A percentile compares a stretch with the other conserved stretches of the same genome.
Conservation (phyloP, 345 rosid species). For the Lumnitzera racemosa region DNA sequence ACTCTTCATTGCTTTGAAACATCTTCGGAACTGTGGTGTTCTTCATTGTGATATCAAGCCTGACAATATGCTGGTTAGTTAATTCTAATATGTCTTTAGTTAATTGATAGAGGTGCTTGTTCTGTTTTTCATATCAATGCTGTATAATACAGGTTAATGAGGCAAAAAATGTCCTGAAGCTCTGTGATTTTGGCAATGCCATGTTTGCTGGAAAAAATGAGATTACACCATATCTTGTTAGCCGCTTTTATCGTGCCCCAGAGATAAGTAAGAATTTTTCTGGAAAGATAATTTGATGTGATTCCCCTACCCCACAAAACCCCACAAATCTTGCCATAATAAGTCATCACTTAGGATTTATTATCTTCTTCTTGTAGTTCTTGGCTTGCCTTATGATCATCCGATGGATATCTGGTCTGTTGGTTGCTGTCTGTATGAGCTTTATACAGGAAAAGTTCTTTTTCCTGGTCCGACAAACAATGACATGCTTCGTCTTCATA, state of each 20-base stretch:
- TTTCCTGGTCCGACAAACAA: slow-evolving; percentile 92
- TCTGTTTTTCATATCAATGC: not conserved
- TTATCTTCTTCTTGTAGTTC: slow-evolving; percentile 55
- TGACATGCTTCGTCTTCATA: slow-evolving; percentile 98
- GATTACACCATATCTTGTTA: slow-evolving; percentile 95
- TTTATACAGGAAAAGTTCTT: slow-evolving; percentile 93
- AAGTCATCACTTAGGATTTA: slow-evolving; percentile 6
- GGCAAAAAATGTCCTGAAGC: slow-evolving; percentile 94
- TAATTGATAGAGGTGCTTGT: not conserved
- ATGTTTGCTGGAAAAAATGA: slow-evolving; percentile 99
- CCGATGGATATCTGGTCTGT: slow-evolving; percentile 99
- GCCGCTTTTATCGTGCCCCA: slow-evolving; percentile 99
- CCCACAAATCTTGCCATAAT: not conserved
- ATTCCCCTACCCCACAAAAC: not conserved
- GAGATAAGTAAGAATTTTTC: slow-evolving; percentile 75
- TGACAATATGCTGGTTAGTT: slow-evolving; percentile 94
- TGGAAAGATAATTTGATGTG: not conserved
- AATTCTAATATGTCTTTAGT: slow-evolving; percentile 3
- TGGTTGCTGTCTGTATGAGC: slow-evolving; percentile 97
- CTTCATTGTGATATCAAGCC: slow-evolving; percentile 99
- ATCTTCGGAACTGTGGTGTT: slow-evolving; percentile 88
- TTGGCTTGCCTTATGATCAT: slow-evolving; percentile 96
- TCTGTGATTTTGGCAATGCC: slow-evolving; percentile 99
- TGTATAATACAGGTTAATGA: slow-evolving; percentile 68
- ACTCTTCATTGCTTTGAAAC: slow-evolving; percentile 91